These are phyloP conservation scores for Lipomyces sp. DNA, from an alignment of 805 yeast species.

Conservation along the genomic window DNA sequence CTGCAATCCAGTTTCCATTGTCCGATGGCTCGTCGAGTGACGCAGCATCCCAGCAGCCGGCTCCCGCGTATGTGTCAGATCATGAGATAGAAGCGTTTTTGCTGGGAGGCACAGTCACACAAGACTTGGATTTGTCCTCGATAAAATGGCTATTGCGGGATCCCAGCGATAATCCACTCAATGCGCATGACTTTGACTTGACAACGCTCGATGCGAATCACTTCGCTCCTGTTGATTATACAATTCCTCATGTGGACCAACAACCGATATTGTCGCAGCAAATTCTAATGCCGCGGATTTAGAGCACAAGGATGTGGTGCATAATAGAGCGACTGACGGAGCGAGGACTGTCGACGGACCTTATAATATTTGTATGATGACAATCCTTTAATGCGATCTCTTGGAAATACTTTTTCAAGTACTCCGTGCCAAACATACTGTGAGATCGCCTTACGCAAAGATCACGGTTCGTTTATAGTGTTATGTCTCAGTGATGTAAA, in stretches of 20 bases:
- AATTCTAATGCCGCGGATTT: background rate
- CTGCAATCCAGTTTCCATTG: background rate
- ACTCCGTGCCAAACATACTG: too few relatives aligned
- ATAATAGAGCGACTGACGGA: background rate
- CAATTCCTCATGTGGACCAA: background rate
- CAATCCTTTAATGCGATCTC: background rate
- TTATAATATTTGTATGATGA: background rate
- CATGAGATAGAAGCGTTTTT: constrained; percentile 15
- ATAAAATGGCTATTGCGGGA: constrained; percentile 1
- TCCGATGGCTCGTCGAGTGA: background rate
- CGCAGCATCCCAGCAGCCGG: background rate
- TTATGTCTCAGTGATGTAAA: too few relatives aligned
- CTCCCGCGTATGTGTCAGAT: constrained; percentile 8
- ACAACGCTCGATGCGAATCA: background rate
- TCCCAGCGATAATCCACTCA: background rate
- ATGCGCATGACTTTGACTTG: background rate
- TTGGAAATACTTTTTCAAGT: too few relatives aligned
- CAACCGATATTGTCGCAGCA: background rate
- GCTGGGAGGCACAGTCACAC: constrained; percentile 12
- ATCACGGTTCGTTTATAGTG: too few relatives aligned
- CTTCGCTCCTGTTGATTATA: background rate
- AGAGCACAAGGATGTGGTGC: background rate
- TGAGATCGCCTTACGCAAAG: too few relatives aligned
- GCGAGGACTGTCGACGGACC: background rate
- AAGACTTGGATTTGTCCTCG: background rate